Base-by-base conservation (phyloP, 257 asterid species). In the Solanum pennellii region DNA sequence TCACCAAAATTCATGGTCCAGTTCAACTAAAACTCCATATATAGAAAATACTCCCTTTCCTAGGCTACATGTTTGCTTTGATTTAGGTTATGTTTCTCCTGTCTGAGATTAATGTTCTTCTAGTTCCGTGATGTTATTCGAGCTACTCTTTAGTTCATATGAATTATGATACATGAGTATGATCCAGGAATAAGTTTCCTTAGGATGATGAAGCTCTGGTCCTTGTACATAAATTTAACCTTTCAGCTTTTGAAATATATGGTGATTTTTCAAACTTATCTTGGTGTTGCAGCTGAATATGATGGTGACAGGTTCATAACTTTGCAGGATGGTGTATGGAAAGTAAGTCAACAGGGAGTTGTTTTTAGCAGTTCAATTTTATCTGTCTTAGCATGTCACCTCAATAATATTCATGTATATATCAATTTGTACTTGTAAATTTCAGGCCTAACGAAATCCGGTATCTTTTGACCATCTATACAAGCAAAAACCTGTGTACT, bases 251-350 rank as follows among this genome's bases (percentile, higher is more conserved):
- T 29, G 44, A 49, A 80, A 47, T 80, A 47, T 47, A 80, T 47
- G 85, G 29, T 80, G 85, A 47, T 1, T 80, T 80, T 80, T 80
- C 69, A 47, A 80, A 47, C 82, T 71, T 87, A 90, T 88, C 86
- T 75, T 87, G 29, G 87, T 72, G 23, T 88, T 92, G 90, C 99
- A 97, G 99, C 99, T 87, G 86, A 91, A 89, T 97, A 96, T 89
- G 99, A 96, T 41, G 99, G 96, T 56, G 82, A 95, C 86, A 95
- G 95, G 66, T 97, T 96, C 91, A 37, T 96, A 47, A 97, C 99
- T 68, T 84, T 91, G 84, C 94, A 93, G 91, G 97, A 97, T 91
- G 99, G 96, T 37, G 87, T 91, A 29, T 89, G 94, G 95, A 96
- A 95, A 91, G 99, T 97, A 95, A 93, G 98, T 90, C 80, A 69